A percentile compares a stretch with the other conserved stretches of the same genome.
These are phyloP conservation scores for Sporothrix mexicana DNA, from an alignment of 2,329 filamentous ascomycete species.

Conservation along the genomic window DNA sequence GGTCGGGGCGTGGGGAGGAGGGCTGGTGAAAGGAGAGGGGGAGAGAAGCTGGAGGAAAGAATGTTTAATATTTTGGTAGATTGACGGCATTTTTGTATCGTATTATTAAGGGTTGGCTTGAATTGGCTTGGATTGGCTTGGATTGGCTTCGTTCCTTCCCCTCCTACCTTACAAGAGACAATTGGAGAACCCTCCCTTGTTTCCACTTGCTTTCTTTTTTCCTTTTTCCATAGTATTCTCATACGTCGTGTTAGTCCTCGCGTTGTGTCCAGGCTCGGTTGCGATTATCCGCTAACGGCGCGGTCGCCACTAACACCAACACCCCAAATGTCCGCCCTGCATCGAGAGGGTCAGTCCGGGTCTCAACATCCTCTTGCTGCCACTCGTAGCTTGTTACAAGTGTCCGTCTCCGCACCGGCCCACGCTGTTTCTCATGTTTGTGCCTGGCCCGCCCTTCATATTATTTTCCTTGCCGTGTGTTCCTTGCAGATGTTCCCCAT, in stretches of 20 bases:
- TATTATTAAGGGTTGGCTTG: no score
- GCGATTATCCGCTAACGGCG: slow-evolving; percentile 4
- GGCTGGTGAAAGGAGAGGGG: no score
- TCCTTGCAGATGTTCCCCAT: background rate
- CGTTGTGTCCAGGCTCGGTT: background rate
- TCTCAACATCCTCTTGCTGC: background rate
- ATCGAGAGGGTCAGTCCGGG: background rate
- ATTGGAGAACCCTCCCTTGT: slow-evolving; percentile 5
- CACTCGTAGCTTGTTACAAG: background rate
- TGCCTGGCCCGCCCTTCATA: background rate
- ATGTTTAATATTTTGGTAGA: no score
- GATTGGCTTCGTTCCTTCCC: background rate
- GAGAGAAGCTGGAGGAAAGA: no score
- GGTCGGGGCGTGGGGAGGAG: no score
- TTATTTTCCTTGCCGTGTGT: background rate
- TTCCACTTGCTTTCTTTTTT: background rate
- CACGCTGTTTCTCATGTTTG: no score
- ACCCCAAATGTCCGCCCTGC: background rate
- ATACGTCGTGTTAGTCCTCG: background rate
- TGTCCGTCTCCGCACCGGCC: no score
- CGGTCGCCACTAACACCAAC: background rate
- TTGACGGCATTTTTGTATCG: no score
- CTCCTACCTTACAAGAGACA: background rate
- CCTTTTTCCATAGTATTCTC: background rate
- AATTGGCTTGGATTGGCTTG: no score